Base-by-base conservation (phyloP, 2,329 filamentous ascomycete species). In the Alternaria sp. region DNA sequence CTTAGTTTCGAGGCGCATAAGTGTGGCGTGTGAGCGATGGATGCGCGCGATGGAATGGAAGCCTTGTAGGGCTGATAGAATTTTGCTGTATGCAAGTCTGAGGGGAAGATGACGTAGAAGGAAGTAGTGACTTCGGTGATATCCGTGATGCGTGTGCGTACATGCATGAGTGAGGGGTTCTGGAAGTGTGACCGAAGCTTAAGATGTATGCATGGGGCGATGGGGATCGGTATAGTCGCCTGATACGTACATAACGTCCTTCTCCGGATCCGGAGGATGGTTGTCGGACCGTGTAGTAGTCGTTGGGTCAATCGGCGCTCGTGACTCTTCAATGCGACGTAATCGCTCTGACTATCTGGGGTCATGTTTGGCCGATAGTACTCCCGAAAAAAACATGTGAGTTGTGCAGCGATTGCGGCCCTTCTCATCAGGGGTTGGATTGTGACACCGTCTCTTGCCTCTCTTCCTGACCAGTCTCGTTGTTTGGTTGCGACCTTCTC, bases 61-160 rank as follows among this genome's bases (percentile, higher is more conserved):
- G 57, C 51, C 52, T 53, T 53, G 59, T 61, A 61, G 50, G 59
- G 59, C 59, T 61, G 59, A 61, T 58, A 57, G 41, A 57, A 57
- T 51, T 28, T 20, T 10, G 20, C 20, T 54, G 48, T 36, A 60
- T 57, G 53, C 36, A 51, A 40, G 54, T n/a, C 40, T 59, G 50
- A 34, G 43, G 34, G 36, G 43, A 38, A 28, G 12, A 51, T 54
- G 51, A 52, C 55, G 46, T 56, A 27, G 36, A 20, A 16, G 32
- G 30, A 45, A 28, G 34, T 48, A 20, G 43, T 30, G 27, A n/a
- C 38, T 34, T 59, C 57, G 57, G 57, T 49, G 28, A 59, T 59
- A 28, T 59, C 57, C 57, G 52, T 11, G 20, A 38, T 32, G 16
- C 32, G 32, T 53, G 27, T 22, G 38, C 36, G 50, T 41, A 49